Evolutionary conservation across 2,329 filamentous ascomycete species (phyloP), one percentile per base, ranked within the genome.

Genomic region (Helminthosporium solani): DNA sequence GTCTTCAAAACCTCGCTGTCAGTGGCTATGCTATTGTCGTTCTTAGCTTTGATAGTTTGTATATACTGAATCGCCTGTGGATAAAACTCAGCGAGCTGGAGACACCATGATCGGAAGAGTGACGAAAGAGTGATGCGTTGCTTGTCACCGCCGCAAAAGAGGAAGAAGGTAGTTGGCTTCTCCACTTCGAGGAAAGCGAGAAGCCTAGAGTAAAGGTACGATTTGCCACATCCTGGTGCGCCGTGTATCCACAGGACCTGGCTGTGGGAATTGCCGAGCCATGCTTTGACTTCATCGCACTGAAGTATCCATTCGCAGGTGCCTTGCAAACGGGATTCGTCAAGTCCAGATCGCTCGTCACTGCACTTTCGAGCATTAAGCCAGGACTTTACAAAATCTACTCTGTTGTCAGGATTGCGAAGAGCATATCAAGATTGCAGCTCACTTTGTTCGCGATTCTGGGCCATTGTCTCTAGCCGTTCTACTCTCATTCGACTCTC

Each of bases 111-210:
- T 9, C 43, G 43, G 15, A 40, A 21, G 9, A 46, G 37, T 3
- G 43, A 33, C 18, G 43, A 27, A 16, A 46, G 19, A 8, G 35
- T 46, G 15, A 40, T 34, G n/a, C 43, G 35, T n/a, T 40, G 35
- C 21, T 40, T 46, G 37, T 46, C 43, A n/a, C 43, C 43, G 20
- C 43, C 43, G 18, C 43, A 46, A 21, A 46, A 46, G 16, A 46
- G 28, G 21, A 46, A 46, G 18, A 33, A 46, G 11, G 21, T 16
- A 9, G 30, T 23, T 7, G 35, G 43, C n/a, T 34, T 21, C 20
- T 35, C 15, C 19, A 12, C 23, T 35, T 35, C 36, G 20, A 46
- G 18, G 25, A 18, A 19, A 16, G 23, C 20, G 9, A 46, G 14
- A 18, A 46, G 4, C n/a, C 33, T 33, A 3, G 23, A 28, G 20